Evolutionary conservation across 345 rosid species (phyloP).

Genomic region (Citropsis articulata): DNA sequence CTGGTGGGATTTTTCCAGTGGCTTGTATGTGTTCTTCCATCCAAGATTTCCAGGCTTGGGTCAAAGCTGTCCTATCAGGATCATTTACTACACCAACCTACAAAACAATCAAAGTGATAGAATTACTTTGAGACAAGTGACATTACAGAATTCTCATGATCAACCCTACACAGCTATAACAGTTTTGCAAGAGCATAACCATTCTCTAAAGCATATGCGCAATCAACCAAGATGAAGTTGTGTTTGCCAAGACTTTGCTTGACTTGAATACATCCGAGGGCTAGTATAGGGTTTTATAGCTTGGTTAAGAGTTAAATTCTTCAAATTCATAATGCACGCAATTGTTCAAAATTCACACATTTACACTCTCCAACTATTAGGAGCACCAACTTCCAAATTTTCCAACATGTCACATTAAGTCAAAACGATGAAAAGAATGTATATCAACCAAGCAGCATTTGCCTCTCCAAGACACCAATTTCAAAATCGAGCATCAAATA

Average conservation of each 20-base stretch:
- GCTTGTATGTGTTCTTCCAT: constrained; percentile 84
- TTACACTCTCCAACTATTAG: neutral
- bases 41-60: constrained; percentile 96
- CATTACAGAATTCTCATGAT: neutral
- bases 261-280: neutral
- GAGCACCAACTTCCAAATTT: neutral
- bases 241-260: neutral
- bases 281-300: no score
- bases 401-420: neutral
- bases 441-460: neutral
- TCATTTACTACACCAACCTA: constrained; percentile 76
- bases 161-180: neutral
- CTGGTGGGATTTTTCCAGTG: constrained; percentile 83
- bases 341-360: neutral
- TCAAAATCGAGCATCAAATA: neutral
- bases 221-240: neutral
- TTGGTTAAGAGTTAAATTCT: neutral
- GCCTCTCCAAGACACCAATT: neutral
- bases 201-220: neutral
- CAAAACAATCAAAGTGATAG: constrained; percentile 11
- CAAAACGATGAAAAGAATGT: neutral
- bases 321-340: neutral
- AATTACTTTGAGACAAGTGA: neutral
- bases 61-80: constrained; percentile 63
- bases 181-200: neutral